phyloP scores from a whole-genome alignment of 2,329 filamentous ascomycete genomes.

The Stromatinia cepivora region DNA sequence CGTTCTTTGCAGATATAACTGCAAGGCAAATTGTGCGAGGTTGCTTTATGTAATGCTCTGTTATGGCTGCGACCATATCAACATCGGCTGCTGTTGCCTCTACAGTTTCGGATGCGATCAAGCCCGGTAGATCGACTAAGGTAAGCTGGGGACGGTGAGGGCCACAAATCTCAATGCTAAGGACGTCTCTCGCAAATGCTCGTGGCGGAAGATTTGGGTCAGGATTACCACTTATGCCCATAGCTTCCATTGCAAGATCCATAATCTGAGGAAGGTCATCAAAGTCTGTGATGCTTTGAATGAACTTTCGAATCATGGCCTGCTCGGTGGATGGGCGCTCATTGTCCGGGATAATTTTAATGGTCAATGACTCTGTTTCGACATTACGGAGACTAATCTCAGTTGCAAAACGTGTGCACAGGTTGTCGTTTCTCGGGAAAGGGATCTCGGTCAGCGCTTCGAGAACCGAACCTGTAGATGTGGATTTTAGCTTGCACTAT shows the following conservation, averaged over 20 bases:
- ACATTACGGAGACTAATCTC: slow-evolving; percentile 46
- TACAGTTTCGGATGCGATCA: slow-evolving; percentile 37
- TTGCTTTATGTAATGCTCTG: slow-evolving; percentile 45
- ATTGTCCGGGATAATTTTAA: slow-evolving; percentile 58
- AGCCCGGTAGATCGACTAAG: slow-evolving; percentile 42
- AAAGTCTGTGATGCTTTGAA: slow-evolving; percentile 34
- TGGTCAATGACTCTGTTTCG: slow-evolving; percentile 48
- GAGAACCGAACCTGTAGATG: slow-evolving; percentile 51
- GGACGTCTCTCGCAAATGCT: slow-evolving; percentile 36
- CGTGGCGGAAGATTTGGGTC: slow-evolving; percentile 8
- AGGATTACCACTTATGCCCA: slow-evolving; percentile 30
- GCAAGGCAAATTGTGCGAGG: slow-evolving; percentile 49
- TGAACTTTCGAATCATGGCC: slow-evolving; percentile 44
- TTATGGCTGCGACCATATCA: slow-evolving; percentile 38
- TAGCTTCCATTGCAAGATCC: slow-evolving; percentile 34
- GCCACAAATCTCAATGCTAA: slow-evolving; percentile 37
- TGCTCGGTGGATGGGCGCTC: slow-evolving; percentile 50
- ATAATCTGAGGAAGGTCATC: slow-evolving; percentile 37
- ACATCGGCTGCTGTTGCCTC: slow-evolving; percentile 37
- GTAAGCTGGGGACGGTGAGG: slow-evolving; percentile 36
- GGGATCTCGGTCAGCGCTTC: slow-evolving; percentile 63
- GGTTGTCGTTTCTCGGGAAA: slow-evolving; percentile 59
- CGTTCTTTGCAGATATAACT: slow-evolving; percentile 47
- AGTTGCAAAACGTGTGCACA: slow-evolving; percentile 59
- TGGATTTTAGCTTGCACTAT: background rate